Percentiles rank a stretch among this genome's conserved stretches.
These are phyloP conservation scores for Raffaelea deltoideospora DNA, from an alignment of 2,329 filamentous ascomycete species.

Conservation along the genomic window DNA sequence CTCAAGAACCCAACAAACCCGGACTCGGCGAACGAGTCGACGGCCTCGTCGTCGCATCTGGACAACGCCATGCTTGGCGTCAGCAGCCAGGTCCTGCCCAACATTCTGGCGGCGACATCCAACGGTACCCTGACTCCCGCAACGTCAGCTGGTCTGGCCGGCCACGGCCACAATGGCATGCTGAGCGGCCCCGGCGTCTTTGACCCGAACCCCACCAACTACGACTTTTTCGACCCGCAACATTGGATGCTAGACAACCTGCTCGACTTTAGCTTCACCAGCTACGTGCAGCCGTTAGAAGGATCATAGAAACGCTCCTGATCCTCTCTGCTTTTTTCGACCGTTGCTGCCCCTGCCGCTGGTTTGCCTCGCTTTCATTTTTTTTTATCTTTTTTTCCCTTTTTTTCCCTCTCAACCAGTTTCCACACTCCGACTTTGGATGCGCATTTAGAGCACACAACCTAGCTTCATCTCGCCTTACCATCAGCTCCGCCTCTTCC, in stretches of 20 bases:
- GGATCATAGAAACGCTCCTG: constrained; percentile 23
- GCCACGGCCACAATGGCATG: constrained; percentile 25
- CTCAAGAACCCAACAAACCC: constrained; percentile 79
- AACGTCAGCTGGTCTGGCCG: constrained; percentile 27
- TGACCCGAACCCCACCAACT: constrained; percentile 36
- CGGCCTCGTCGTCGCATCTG: constrained; percentile 50
- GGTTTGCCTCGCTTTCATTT: no score
- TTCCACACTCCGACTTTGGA: no score
- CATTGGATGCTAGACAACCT: constrained; percentile 88
- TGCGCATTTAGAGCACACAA: no score
- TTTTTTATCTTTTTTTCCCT: constrained; percentile 1
- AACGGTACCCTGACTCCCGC: constrained; percentile 39
- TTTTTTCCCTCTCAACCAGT: no score
- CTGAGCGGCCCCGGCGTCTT: constrained; percentile 40
- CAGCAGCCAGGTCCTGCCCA: constrained; percentile 30
- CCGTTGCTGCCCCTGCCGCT: no score
- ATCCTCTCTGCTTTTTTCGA: background rate
- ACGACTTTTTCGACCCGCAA: constrained; percentile 82
- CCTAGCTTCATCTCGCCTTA: no score
- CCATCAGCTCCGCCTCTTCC: no score
- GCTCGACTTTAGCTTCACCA: constrained; percentile 60
- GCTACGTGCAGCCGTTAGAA: constrained; percentile 39
- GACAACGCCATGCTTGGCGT: constrained; percentile 45
- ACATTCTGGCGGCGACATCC: constrained; percentile 26
- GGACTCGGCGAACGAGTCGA: constrained; percentile 61